Base-by-base conservation (phyloP, 2,329 filamentous ascomycete species). In the Microsporum ferrugineum region DNA sequence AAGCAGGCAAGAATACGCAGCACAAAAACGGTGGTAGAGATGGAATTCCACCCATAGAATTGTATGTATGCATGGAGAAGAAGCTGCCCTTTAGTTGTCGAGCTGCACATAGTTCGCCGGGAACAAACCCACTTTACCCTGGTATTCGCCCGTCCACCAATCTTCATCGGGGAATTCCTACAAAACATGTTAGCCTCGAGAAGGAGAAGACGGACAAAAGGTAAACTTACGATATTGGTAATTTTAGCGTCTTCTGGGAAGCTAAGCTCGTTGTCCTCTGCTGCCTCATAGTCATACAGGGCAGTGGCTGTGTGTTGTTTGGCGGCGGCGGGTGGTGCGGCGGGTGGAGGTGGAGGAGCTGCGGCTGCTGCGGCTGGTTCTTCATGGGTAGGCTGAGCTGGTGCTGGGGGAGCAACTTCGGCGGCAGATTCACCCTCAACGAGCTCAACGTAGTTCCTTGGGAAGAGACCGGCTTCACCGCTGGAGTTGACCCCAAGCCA, bases 81-180 rank as follows among this genome's bases (percentile, higher is more conserved):
- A 47, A 23, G 6, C n/a, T 29, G 45, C 23, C 31, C 7, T 55
- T 68, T 65, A 76, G 60, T 72, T 66, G 60, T 76, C 69, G 63
- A 78, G 66, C 63, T 77, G 70, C 29, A 79, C 78, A 63, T 80
- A 80, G 65, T 78, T 79, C n/a, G 77, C 75, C 7, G 78, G 78
- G 83, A 99, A 99, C 53, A 99, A 81, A 64, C 94, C 94, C 34
- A 83, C 82, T 62, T 86, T 82, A 58, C 91, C 91, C 31, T 85
- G 81, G 74, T 88, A 95, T 69, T 88, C 85, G 62, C 94, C 94
- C 68, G 92, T 88, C 94, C 94, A 99, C 94, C 94, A 99, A 72
- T 99, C 94, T 66, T 97, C 92, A 69, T 97, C 94, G 1, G 94
- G 94, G 75, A 97, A 97, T 78, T 96, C 89, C 86, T 88, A 67